These are phyloP conservation scores for Tolypocladium album DNA, from an alignment of 2,329 filamentous ascomycete genomes.

Conservation along the genomic window DNA sequence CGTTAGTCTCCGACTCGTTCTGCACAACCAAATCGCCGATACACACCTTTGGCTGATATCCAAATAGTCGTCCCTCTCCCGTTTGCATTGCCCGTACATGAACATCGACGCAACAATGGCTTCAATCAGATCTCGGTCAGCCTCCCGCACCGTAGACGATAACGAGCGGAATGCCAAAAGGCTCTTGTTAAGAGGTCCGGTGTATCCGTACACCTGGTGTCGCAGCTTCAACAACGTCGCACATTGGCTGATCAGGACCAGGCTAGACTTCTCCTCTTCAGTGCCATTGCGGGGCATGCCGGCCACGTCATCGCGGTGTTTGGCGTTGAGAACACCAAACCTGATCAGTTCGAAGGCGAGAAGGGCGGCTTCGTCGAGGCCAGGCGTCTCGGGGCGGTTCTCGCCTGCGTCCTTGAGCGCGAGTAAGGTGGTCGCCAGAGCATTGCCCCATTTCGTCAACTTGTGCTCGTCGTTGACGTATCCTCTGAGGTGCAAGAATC, in stretches of 20 bases:
- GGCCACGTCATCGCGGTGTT: conserved; percentile 45
- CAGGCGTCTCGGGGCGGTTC: conserved; percentile 29
- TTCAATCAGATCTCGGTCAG: conserved; percentile 75
- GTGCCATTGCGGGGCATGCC: conserved; percentile 44
- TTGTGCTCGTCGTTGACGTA: conserved; percentile 73
- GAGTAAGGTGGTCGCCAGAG: conserved; percentile 59
- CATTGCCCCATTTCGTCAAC: conserved; percentile 75
- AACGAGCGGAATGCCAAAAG: conserved; percentile 79
- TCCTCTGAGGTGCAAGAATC: conserved; percentile 78
- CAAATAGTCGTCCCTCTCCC: conserved; percentile 55
- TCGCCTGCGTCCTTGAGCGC: conserved; percentile 44
- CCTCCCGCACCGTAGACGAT: conserved; percentile 66
- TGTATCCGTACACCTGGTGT: conserved; percentile 83
- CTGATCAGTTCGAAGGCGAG: conserved; percentile 79
- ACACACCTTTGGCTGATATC: conserved; percentile 63
- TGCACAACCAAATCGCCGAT: neutral
- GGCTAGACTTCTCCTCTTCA: conserved; percentile 66
- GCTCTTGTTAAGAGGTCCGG: conserved; percentile 84
- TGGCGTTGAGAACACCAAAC: conserved; percentile 65
- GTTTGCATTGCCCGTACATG: conserved; percentile 66
- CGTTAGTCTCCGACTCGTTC: conserved; percentile 5
- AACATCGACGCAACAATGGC: conserved; percentile 72
- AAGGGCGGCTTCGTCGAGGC: conserved; percentile 66
- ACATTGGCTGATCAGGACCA: conserved; percentile 76
- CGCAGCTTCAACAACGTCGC: conserved; percentile 73